These are phyloP conservation scores for Talaromyces sp. DNA, from an alignment of 2,329 filamentous ascomycete species.

Conservation along the genomic window DNA sequence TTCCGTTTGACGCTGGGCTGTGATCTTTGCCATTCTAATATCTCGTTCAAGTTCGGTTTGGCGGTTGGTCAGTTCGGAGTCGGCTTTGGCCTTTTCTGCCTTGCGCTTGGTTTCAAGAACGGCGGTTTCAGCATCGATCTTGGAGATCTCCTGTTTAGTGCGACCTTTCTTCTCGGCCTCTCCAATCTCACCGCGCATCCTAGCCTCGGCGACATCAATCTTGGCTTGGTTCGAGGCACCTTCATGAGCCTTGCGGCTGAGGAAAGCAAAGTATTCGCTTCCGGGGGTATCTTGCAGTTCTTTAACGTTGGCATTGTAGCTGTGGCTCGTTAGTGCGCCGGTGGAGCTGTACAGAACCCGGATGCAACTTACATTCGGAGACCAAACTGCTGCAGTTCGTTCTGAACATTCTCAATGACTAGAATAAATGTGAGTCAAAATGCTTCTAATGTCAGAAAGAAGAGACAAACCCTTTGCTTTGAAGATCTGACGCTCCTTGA, in stretches of 20 bases:
- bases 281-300: constrained; percentile 78
- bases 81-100: constrained; percentile 71
- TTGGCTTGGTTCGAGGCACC: constrained; percentile 76
- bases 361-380: constrained; percentile 55
- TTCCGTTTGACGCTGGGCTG: constrained; percentile 68
- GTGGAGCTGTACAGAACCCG: background rate
- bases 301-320: constrained; percentile 73
- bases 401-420: constrained; percentile 69
- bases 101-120: constrained; percentile 81
- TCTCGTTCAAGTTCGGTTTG: constrained; percentile 68
- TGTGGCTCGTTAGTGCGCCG: constrained; percentile 35
- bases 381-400: constrained; percentile 75
- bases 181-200: constrained; percentile 55
- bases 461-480: constrained; percentile 56
- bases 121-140: constrained; percentile 80
- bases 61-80: constrained; percentile 67
- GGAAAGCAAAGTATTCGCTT: constrained; percentile 76
- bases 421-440: constrained; percentile 17
- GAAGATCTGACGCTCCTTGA: constrained; percentile 70
- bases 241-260: constrained; percentile 78
- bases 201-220: constrained; percentile 54
- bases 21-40: constrained; percentile 69
- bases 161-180: constrained; percentile 73
- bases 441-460: background rate
- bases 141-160: constrained; percentile 79